Evolutionary conservation across 2,329 filamentous ascomycete genomes (phyloP).

Genomic region (Byssothecium circinans): DNA sequence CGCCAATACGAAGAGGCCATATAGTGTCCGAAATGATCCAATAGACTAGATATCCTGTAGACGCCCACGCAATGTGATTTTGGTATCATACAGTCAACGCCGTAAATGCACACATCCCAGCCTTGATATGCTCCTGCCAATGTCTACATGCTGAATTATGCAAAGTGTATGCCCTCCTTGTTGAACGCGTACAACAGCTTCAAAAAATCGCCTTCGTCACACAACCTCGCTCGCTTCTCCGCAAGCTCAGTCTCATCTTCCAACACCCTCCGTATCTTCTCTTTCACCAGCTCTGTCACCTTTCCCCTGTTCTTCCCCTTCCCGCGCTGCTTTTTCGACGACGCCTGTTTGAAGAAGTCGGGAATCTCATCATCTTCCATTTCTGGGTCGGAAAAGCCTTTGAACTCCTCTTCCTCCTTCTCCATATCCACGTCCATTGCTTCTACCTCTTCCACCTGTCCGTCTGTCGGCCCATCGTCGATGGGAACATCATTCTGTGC

Average conservation of each 20-base stretch:
- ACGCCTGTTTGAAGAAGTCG: conserved; percentile 76
- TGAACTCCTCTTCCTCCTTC: conserved; percentile 50
- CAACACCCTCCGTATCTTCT: conserved; percentile 84
- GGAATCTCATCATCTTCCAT: conserved; percentile 72
- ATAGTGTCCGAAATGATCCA: conserved; percentile 2
- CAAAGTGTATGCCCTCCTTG: conserved; percentile 87
- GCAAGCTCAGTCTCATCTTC: conserved; percentile 77
- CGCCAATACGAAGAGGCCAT: conserved; percentile 66
- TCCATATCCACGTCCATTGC: conserved; percentile 53
- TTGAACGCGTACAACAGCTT: conserved; percentile 82
- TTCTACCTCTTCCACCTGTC: conserved; percentile 45
- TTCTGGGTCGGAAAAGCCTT: conserved; percentile 57
- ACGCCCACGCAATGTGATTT: conserved; percentile 11
- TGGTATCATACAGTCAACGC: conserved; percentile 26
- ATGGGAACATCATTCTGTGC: conserved; percentile 79
- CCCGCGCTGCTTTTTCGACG: conserved; percentile 57
- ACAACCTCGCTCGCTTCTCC: conserved; percentile 80
- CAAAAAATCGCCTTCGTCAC: conserved; percentile 91
- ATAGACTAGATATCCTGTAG: conserved; percentile 4
- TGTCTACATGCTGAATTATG: background rate
- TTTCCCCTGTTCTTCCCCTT: conserved; percentile 72
- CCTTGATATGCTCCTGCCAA: too few species aligned
- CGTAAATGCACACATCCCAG: conserved; percentile 15
- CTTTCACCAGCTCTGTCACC: conserved; percentile 76
- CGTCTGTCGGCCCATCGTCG: conserved; percentile 59